Percentiles rank a stretch among this genome's conserved stretches.
phyloP scores from a whole-genome alignment of 306 rosid genomes.

The Albizia julibrissin region DNA sequence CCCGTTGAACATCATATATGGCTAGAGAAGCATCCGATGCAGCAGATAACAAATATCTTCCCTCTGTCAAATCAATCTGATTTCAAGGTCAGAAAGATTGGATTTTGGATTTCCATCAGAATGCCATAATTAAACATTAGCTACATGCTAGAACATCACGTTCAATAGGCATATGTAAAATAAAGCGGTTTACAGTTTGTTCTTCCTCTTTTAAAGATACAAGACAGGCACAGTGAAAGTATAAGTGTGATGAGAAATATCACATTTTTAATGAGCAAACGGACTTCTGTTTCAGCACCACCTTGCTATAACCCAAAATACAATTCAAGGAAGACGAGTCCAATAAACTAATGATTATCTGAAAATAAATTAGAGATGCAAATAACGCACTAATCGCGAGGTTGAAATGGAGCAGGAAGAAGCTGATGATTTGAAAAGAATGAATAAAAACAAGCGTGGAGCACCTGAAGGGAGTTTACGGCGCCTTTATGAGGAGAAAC shows the following conservation, averaged over 20 bases:
- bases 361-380: neutral
- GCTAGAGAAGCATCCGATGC: slow-evolving; percentile 85
- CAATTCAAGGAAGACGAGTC: neutral
- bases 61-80: slow-evolving; percentile 89
- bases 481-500: slow-evolving; percentile 81
- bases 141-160: neutral
- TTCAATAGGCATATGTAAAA: neutral
- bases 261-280: neutral
- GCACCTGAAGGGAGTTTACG: slow-evolving; percentile 85
- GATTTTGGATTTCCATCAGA: slow-evolving; percentile 7
- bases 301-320: neutral
- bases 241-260: neutral
- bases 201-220: neutral
- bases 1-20: slow-evolving; percentile 73
- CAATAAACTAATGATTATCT: neutral
- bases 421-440: neutral
- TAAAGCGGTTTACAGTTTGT: neutral
- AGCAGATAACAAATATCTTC: slow-evolving; percentile 74
- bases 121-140: neutral
- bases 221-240: neutral
- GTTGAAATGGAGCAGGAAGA: neutral
- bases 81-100: slow-evolving; percentile 45
- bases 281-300: neutral
- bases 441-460: neutral
- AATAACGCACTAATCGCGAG: neutral